phyloP scores from a whole-genome alignment of 768 basidiomycete genomes.

The Boletus rex-veris region DNA sequence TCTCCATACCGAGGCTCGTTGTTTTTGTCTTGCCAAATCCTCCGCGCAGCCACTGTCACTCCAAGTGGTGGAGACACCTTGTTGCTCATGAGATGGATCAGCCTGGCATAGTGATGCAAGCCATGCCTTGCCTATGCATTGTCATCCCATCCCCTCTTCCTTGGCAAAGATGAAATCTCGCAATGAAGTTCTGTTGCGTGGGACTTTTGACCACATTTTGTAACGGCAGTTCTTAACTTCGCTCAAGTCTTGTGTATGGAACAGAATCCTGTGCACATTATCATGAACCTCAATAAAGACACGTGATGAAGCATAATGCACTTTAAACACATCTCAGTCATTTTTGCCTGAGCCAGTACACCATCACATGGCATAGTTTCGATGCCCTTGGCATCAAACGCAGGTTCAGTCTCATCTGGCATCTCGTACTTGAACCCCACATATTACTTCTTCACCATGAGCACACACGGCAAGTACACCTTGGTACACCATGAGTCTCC shows the following conservation, averaged over 20 bases:
- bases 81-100: slow-evolving; percentile 48
- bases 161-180: slow-evolving; percentile 96
- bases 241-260: slow-evolving; percentile 86
- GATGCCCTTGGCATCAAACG: slow-evolving; percentile 96
- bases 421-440: slow-evolving; percentile 95
- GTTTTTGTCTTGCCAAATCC: slow-evolving; percentile 68
- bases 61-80: slow-evolving; percentile 88
- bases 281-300: not conserved
- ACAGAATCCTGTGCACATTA: slow-evolving; percentile 67
- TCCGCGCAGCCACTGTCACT: slow-evolving; percentile 76
- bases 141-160: slow-evolving; percentile 77
- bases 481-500: slow-evolving; percentile 26
- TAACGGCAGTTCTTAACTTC: slow-evolving; percentile 86
- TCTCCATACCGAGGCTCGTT: slow-evolving; percentile 92
- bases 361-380: slow-evolving; percentile 95
- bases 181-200: slow-evolving; percentile 76
- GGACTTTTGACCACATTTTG: slow-evolving; percentile 77
- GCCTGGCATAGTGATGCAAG: not conserved
- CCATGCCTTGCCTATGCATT: slow-evolving; percentile 67
- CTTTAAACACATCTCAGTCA: slow-evolving; percentile 90
- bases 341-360: slow-evolving; percentile 85
- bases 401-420: slow-evolving; percentile 71
- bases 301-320: slow-evolving; percentile 32
- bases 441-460: slow-evolving; percentile 98
- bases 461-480: slow-evolving; percentile 92